A percentile compares a stretch with the other conserved stretches of the same genome.
Evolutionary conservation across 164 flowering plant genomes (phyloP).

Genomic region (Chimonanthus salicifolius): DNA sequence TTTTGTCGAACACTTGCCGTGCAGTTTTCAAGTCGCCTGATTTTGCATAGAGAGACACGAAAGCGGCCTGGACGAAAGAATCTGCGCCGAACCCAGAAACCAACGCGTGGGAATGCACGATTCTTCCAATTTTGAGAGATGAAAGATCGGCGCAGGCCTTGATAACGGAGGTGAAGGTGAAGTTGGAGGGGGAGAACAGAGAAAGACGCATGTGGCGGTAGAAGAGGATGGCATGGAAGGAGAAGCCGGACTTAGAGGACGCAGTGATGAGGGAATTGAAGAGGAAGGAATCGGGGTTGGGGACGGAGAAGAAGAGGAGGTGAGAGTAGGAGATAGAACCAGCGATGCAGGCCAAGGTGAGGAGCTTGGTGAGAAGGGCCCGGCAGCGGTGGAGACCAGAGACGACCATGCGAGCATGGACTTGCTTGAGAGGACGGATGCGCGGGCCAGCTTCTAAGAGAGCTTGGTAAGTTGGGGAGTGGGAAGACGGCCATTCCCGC

Average conservation of each 20-base stretch:
- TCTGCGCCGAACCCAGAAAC: constrained; percentile 47
- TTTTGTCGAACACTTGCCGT: constrained; percentile 61
- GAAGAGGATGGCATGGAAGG: constrained; percentile 39
- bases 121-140: constrained; percentile 35
- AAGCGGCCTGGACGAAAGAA: constrained; percentile 48
- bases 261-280: constrained; percentile 51
- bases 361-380: constrained; percentile 63
- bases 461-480: constrained; percentile 35
- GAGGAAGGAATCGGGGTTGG: constrained; percentile 59
- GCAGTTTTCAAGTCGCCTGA: constrained; percentile 40
- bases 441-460: constrained; percentile 49
- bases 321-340: constrained; percentile 48
- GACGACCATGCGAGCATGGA: constrained; percentile 49
- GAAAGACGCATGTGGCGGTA: constrained; percentile 39
- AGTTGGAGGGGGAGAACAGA: constrained; percentile 28
- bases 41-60: constrained; percentile 49
- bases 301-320: constrained; percentile 36
- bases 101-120: constrained; percentile 47
- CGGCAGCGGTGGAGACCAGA: constrained; percentile 40
- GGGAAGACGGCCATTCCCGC: constrained; percentile 1
- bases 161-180: constrained; percentile 55
- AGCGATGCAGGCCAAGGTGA: constrained; percentile 44
- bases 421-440: constrained; percentile 47
- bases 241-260: constrained; percentile 33
- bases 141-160: constrained; percentile 71